Evolutionary conservation across 2,329 filamentous ascomycete species (phyloP), one percentile per base, ranked within the genome.

Genomic region (Coniochaeta sp.): DNA sequence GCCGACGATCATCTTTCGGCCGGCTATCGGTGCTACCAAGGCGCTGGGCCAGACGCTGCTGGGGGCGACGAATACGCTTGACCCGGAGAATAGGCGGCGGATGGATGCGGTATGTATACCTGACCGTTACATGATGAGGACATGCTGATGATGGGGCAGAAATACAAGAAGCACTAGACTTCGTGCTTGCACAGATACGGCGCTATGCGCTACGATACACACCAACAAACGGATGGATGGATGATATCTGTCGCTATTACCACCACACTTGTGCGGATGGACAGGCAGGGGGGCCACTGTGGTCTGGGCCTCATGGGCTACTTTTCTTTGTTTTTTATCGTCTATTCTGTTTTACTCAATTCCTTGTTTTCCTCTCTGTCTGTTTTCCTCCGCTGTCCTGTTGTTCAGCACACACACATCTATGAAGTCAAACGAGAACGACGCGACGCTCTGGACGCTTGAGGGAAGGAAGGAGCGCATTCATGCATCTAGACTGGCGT

Each of bases 1-100:
- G 27, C 94, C 94, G n/a, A 96, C 91, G 0, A 89, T 97, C 20
- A 87, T 99, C 49, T 82, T 99, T 59, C 77, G 91, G 51, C 94
- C 94, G 7, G 89, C 91, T 3, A 90, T 97, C 61, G 95, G 92
- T 0, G 89, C 91, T 7, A 90, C 86, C 31, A 92, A 92, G 68
- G 92, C 86, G 0, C 84, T 96, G 48, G 89, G 91, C 8, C 89
- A 95, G 72, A 90, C 92, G 32, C 73, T 99, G 53, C 78, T 97
- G 71, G 94, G 95, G 5, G 92, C 91, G 13, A 95, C 90, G 0
- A 99, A 99, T 67, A 83, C 88, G 46, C 75, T 99, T 60, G 94
- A 99, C 72, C 87, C 87, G 50, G 78, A 83, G 55, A 91, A 96
- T 64, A 73, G 86, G 64, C 79, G 89, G 61, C 84, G 87, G 64